A percentile compares a stretch with the other conserved stretches of the same genome.
phyloP scores from a whole-genome alignment of 257 asterid genomes.

The Solanum etuberosum region DNA sequence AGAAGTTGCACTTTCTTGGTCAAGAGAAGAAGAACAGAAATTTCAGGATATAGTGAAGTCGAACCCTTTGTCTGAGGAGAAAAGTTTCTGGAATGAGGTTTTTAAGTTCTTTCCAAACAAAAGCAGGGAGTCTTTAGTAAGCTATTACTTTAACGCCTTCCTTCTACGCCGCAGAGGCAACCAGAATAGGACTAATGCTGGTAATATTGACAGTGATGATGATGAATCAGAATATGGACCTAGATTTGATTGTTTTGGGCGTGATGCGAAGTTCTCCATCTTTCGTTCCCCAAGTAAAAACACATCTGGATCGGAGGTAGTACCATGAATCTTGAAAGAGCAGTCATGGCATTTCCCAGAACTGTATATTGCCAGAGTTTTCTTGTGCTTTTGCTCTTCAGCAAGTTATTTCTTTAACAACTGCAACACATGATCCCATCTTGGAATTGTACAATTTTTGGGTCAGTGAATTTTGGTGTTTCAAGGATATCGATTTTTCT shows the following conservation, averaged over 20 bases:
- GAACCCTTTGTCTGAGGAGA: slow-evolving; percentile 4
- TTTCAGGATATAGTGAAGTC: slow-evolving; percentile 22
- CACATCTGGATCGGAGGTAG: slow-evolving; percentile 16
- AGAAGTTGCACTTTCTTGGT: slow-evolving; percentile 24
- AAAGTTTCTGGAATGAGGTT: slow-evolving; percentile 28
- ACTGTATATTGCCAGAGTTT: slow-evolving; percentile 28
- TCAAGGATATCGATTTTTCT: not conserved
- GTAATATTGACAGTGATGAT: slow-evolving; percentile 59
- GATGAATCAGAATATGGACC: slow-evolving; percentile 22
- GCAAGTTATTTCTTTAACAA: not conserved
- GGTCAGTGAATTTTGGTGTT: not conserved
- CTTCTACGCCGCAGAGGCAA: slow-evolving; percentile 38
- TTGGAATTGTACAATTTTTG: not conserved
- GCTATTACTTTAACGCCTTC: slow-evolving; percentile 27
- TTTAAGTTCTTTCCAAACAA: slow-evolving; percentile 15
- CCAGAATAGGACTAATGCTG: slow-evolving; percentile 51
- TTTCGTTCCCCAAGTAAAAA: slow-evolving; percentile 61
- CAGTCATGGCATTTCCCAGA: not conserved
- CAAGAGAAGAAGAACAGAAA: slow-evolving; percentile 21
- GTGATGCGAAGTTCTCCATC: slow-evolving; percentile 34
- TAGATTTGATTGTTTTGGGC: slow-evolving; percentile 25
- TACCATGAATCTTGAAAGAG: not conserved
- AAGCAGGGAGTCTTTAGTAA: slow-evolving; percentile 10
- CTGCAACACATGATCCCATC: not conserved
- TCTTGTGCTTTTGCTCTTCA: slow-evolving; percentile 1